Conservation (phyloP, 805 yeast species). For the Starmerella riodocensis region DNA sequence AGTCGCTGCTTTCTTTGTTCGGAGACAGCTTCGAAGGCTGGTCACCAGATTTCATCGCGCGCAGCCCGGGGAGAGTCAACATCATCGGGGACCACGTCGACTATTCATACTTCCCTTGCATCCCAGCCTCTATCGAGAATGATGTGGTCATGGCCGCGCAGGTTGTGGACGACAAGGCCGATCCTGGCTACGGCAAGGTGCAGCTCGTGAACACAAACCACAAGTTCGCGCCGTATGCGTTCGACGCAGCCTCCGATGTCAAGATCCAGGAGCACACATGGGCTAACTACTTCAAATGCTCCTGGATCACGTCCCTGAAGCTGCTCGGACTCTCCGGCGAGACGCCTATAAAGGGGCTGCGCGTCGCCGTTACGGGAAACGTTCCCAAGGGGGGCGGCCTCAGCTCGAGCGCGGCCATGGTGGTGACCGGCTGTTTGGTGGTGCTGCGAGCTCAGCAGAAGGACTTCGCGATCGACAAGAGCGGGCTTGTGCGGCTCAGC, state of each 20-base stretch:
- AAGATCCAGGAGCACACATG: conserved; percentile 43
- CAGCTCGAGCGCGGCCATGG: conserved; percentile 60
- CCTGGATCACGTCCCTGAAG: conserved; percentile 45
- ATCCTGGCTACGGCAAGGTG: conserved; percentile 19
- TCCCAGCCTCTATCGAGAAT: conserved; percentile 60
- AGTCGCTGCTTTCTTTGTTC: background rate
- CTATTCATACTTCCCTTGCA: conserved; percentile 50
- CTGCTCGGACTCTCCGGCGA: conserved; percentile 29
- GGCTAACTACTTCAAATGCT: conserved; percentile 61
- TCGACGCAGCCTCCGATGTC: conserved; percentile 22
- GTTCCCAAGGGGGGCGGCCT: conserved; percentile 66
- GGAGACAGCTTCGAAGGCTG: conserved; percentile 1
- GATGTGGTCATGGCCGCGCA: conserved; percentile 43
- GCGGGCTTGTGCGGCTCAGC: conserved; percentile 45
- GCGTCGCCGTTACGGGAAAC: conserved; percentile 44
- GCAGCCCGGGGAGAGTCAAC: conserved; percentile 69
- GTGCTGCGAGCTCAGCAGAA: conserved; percentile 36
- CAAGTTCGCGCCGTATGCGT: conserved; percentile 19
- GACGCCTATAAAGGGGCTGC: conserved; percentile 31
- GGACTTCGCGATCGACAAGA: conserved; percentile 33
- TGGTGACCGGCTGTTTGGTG: conserved; percentile 49
- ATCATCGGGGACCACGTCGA: conserved; percentile 66
- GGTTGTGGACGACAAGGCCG: conserved; percentile 17
- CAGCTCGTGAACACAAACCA: conserved; percentile 29
- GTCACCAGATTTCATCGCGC: conserved; percentile 33